Evolutionary conservation across 2,329 filamentous ascomycete species (phyloP).

Genomic region (Diaporthe vexans): DNA sequence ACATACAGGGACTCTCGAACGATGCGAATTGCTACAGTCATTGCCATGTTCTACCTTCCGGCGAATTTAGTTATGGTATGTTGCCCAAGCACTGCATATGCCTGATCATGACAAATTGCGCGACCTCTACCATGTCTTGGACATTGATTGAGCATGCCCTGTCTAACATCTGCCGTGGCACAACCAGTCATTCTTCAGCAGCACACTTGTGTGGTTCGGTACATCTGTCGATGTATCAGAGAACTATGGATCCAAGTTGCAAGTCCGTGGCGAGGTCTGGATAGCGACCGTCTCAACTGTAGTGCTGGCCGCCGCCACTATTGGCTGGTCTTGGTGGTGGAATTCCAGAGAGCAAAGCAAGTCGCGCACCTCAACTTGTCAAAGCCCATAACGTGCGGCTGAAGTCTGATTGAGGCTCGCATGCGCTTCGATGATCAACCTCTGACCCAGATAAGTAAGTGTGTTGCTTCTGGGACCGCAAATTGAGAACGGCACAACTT

Average conservation of each 20-base stretch:
- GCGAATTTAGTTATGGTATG: slow-evolving; percentile 28
- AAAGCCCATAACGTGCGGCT: too few species aligned
- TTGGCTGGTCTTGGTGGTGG: slow-evolving; percentile 16
- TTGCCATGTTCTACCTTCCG: slow-evolving; percentile 33
- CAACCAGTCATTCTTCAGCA: slow-evolving; percentile 23
- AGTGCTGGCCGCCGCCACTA: neutral
- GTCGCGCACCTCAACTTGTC: neutral
- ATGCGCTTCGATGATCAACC: too few species aligned
- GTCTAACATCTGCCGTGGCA: too few species aligned
- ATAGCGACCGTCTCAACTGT: neutral
- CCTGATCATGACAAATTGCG: too few species aligned
- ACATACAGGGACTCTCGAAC: slow-evolving; percentile 23
- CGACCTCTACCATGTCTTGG: too few species aligned
- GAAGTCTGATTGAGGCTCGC: too few species aligned
- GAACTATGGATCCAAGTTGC: neutral
- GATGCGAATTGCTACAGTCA: slow-evolving; percentile 25
- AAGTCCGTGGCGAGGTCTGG: neutral
- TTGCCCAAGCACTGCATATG: too few species aligned
- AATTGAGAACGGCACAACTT: too few species aligned
- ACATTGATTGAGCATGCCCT: too few species aligned
- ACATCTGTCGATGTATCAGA: neutral
- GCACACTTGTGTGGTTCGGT: slow-evolving; percentile 20
- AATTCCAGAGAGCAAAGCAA: slow-evolving; percentile 12
- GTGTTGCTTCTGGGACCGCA: too few species aligned
- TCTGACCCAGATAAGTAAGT: too few species aligned